Percentiles rank a stretch among this genome's conserved stretches.
Conservation (phyloP, 257 asterid species). For the Solanum okadae region DNA sequence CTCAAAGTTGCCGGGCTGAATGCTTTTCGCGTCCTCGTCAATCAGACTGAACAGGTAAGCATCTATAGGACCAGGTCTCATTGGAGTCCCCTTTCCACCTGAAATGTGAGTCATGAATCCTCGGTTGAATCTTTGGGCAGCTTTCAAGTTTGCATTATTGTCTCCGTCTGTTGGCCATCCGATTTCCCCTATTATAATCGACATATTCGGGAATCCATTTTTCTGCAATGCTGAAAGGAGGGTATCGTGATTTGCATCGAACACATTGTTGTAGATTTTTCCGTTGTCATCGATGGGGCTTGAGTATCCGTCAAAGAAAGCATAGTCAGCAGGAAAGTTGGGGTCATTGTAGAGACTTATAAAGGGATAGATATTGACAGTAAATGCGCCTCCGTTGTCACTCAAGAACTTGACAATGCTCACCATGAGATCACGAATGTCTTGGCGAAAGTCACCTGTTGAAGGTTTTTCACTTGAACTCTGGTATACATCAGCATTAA, state of each 20-base stretch:
- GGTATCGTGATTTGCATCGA: constrained; percentile 70
- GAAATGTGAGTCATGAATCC: constrained; percentile 49
- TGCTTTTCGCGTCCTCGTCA: constrained; percentile 70
- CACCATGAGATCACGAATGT: constrained; percentile 38
- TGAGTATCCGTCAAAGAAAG: constrained; percentile 61
- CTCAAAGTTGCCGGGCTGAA: constrained; percentile 71
- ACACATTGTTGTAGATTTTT: constrained; percentile 43
- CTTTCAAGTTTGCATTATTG: constrained; percentile 27
- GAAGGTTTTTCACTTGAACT: constrained; percentile 47
- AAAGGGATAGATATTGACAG: constrained; percentile 77
- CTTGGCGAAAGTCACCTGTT: constrained; percentile 56
- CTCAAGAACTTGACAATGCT: constrained; percentile 45
- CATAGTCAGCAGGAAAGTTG: constrained; percentile 61
- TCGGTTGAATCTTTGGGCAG: constrained; percentile 63
- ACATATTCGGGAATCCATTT: constrained; percentile 44
- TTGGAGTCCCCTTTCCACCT: constrained; percentile 49
- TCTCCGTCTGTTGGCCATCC: constrained; percentile 89
- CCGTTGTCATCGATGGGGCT: constrained; percentile 53
- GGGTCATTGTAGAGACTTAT: constrained; percentile 61
- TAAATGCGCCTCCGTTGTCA: constrained; percentile 50
- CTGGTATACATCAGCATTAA: constrained; percentile 70
- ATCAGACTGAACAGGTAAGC: constrained; percentile 64
- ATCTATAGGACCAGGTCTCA: constrained; percentile 61
- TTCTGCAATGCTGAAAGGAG: constrained; percentile 57
- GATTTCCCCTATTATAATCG: constrained; percentile 55